phyloP scores from a whole-genome alignment of 306 rosid species.

The cucumber (Cucumis sativus) region DNA sequence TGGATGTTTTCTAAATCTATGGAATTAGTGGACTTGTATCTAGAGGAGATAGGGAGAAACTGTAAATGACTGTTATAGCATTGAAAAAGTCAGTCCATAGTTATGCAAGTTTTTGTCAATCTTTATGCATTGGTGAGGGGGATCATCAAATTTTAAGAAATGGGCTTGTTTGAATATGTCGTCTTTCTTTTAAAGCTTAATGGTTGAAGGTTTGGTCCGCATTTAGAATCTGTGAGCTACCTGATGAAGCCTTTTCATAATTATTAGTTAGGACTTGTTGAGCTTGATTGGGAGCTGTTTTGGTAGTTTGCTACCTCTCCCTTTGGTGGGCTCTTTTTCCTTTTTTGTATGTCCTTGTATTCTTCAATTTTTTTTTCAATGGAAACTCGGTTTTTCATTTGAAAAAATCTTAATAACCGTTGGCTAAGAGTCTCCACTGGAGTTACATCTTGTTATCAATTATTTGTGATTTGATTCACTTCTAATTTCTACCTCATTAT shows the following conservation, averaged over 20 bases:
- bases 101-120: too few relatives aligned
- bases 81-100: too few relatives aligned
- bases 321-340: not conserved
- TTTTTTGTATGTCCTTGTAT: not conserved
- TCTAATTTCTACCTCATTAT: not conserved
- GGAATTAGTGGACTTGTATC: too few relatives aligned
- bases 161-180: not conserved
- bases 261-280: not conserved
- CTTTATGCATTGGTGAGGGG: not conserved
- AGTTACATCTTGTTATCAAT: not conserved
- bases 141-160: not conserved
- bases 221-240: not conserved
- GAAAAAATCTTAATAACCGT: not conserved
- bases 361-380: not conserved
- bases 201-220: not conserved
- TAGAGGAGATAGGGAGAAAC: too few relatives aligned
- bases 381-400: not conserved
- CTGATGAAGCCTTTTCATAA: not conserved
- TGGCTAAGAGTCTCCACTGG: not conserved
- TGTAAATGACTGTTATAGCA: too few relatives aligned
- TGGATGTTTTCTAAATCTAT: not conserved
- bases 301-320: not conserved
- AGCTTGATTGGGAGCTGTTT: not conserved
- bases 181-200: not conserved
- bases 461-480: not conserved